Evolutionary conservation across 257 asterid genomes (phyloP), one percentile per base, ranked within the genome.

Genomic region (Przewalskia tangutica): DNA sequence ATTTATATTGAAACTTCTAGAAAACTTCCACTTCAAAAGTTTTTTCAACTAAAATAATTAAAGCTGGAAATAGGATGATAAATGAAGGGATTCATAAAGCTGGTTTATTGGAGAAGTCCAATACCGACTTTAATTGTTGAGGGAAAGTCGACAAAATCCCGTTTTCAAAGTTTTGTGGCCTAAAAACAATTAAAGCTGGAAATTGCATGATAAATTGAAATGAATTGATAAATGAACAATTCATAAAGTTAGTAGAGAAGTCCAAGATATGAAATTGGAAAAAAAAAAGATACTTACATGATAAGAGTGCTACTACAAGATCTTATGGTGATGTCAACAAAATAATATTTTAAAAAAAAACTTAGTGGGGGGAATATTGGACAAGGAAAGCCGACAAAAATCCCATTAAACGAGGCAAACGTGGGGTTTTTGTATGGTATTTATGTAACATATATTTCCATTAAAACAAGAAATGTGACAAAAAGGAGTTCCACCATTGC

Each of bases 351-450:
- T 10, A 11, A 38, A 8, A 38, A 16, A 38, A 68, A 2, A 68
- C 14, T 38, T 68, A 12, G 77, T n/a, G 55, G 32, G n/a, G 12
- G 36, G 4, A 68, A 68, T 40, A 68, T 56, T 17, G 17, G 59
- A 7, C 9, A 66, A 46, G 4, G 17, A 50, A 73, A 63, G 81
- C 64, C 81, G 87, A 83, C 89, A 84, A 78, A 84, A 84, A 83
- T 83, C 85, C 81, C 79, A 23, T 84, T 77, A 67, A 82, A 82
- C 36, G 81, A 87, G 88, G 81, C 67, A 73, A 82, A 82, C 86
- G 77, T 77, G 88, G 80, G 82, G 68, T 13, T 68, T 59, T 62
- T 78, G 86, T 83, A 23, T 58, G 78, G 80, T 55, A 77, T 53
- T 58, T 81, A 71, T 81, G 84, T 56, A 64, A 76, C 87, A 83